These are phyloP conservation scores for Crataegus laevigata DNA, from an alignment of 306 rosid genomes.

Conservation along the genomic window DNA sequence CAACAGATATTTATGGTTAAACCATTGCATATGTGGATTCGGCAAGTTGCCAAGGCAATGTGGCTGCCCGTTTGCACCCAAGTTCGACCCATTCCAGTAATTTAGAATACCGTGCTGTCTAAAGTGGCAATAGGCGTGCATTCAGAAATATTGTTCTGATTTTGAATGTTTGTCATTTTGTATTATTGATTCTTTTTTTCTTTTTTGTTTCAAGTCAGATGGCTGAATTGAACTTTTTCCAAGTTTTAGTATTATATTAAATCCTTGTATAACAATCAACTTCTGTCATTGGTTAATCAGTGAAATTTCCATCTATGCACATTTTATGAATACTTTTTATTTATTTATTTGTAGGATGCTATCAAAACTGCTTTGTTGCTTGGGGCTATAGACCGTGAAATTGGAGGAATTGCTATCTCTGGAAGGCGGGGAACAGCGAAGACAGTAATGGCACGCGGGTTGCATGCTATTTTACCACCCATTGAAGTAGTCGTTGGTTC, in stretches of 20 bases:
- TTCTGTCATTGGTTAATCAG: neutral
- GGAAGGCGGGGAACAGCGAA: slow-evolving; percentile 94
- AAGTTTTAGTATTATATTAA: neutral
- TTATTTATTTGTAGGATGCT: slow-evolving; percentile 55
- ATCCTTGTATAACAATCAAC: neutral
- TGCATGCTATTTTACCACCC: slow-evolving; percentile 88
- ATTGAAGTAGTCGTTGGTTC: slow-evolving; percentile 86
- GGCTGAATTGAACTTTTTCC: neutral
- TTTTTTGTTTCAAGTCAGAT: neutral
- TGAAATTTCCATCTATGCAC: neutral
- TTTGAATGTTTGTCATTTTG: neutral
- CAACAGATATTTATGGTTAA: too few relatives aligned
- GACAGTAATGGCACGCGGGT: slow-evolving; percentile 91
- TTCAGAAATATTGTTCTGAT: neutral
- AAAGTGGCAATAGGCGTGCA: neutral
- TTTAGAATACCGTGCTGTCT: too few relatives aligned
- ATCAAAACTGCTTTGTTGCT: slow-evolving; percentile 90
- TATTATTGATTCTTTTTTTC: neutral
- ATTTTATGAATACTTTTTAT: slow-evolving; percentile 1
- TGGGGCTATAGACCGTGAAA: slow-evolving; percentile 77
- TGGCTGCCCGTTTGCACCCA: too few relatives aligned
- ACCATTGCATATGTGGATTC: too few relatives aligned
- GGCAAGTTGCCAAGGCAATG: too few relatives aligned
- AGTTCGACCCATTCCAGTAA: too few relatives aligned
- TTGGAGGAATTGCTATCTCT: slow-evolving; percentile 92